These are phyloP conservation scores for Ampelocalamus luodianensis DNA, from an alignment of 176 grass and related monocot species.

Conservation along the genomic window DNA sequence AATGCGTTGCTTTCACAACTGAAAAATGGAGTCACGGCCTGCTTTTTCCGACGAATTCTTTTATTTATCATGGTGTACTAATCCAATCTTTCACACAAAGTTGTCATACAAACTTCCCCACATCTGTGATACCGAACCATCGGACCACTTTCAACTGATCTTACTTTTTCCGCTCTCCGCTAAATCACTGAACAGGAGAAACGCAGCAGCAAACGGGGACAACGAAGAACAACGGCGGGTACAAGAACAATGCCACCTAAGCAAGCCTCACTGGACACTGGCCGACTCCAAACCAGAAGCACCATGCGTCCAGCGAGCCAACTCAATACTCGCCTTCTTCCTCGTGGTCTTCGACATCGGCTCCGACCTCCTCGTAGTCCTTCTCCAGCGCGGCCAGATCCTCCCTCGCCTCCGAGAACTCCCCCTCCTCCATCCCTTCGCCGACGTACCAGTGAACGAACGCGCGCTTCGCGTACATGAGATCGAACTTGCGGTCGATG, in stretches of 20 bases:
- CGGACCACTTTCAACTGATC: background rate
- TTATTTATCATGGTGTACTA: background rate
- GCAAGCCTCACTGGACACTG: background rate
- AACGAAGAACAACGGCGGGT: too few relatives aligned
- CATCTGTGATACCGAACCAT: background rate
- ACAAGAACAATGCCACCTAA: background rate
- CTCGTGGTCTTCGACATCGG: conserved; percentile 55
- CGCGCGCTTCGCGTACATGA: conserved; percentile 79
- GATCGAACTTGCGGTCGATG: conserved; percentile 82
- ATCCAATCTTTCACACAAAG: background rate
- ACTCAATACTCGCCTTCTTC: conserved; percentile 58
- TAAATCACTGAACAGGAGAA: background rate
- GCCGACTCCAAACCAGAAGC: background rate
- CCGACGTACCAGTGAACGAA: conserved; percentile 90
- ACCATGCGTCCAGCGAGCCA: background rate
- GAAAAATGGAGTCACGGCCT: background rate
- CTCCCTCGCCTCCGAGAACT: conserved; percentile 85
- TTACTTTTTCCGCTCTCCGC: background rate
- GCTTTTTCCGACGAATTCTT: background rate
- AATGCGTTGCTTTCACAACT: too few relatives aligned
- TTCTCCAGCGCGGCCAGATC: conserved; percentile 78
- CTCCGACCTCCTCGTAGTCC: conserved; percentile 82
- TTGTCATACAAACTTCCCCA: background rate
- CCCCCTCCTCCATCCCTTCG: conserved; percentile 90
- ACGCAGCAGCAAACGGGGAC: background rate